Evolutionary conservation across 2,329 filamentous ascomycete species (phyloP).

Genomic region (Phialophora tarda): DNA sequence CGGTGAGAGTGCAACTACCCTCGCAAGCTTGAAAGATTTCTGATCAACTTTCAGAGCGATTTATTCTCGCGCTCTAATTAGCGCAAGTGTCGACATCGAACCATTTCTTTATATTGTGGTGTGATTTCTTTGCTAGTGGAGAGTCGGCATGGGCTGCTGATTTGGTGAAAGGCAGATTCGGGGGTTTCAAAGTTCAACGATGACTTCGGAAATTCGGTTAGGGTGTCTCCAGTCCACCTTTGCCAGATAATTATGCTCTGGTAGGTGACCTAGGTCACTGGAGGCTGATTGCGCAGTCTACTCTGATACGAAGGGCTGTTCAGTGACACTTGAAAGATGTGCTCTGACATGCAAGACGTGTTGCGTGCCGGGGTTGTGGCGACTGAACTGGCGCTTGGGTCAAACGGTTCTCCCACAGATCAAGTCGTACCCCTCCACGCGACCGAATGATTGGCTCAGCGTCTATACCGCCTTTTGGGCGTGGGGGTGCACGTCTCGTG

Average conservation of each 20-base stretch:
- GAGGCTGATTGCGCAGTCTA: background rate
- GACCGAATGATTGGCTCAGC: conserved; percentile 12
- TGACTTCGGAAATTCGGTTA: background rate
- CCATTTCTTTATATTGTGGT: conserved; percentile 7
- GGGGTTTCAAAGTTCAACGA: background rate
- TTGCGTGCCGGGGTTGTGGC: background rate
- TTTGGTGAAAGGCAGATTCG: conserved; percentile 1
- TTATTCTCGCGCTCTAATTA: background rate
- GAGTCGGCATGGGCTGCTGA: conserved; percentile 11
- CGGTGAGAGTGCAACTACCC: background rate
- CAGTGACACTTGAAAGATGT: background rate
- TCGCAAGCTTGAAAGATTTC: background rate
- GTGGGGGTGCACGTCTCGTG: conserved; percentile 8
- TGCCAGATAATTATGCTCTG: background rate
- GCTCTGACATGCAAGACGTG: background rate
- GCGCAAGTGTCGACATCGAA: background rate
- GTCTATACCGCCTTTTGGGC: conserved; percentile 22
- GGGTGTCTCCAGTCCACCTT: background rate
- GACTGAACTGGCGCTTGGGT: background rate
- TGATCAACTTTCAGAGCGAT: background rate
- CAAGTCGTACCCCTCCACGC: conserved; percentile 6
- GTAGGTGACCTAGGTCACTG: background rate
- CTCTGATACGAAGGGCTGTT: conserved; percentile 9
- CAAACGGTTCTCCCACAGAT: conserved; percentile 13
- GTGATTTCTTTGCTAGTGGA: conserved; percentile 4